phyloP scores from a whole-genome alignment of 108 stramenopile species.

The Cyclotella distinguenda region DNA sequence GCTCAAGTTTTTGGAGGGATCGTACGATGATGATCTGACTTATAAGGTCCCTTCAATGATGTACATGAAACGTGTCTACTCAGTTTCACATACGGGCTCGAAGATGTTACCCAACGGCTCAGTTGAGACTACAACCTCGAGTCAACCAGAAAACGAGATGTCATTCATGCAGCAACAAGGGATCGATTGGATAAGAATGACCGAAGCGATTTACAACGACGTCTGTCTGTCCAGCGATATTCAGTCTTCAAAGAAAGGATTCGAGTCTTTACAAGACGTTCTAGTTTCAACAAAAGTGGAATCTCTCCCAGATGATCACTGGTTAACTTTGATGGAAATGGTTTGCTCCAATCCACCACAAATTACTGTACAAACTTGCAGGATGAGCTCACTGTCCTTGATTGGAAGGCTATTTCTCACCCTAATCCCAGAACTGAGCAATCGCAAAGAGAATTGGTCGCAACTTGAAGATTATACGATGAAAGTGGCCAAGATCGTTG shows the following conservation, averaged over 20 bases:
- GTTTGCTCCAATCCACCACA: slow-evolving; percentile 59
- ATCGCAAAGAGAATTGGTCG: slow-evolving; percentile 57
- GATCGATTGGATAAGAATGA: slow-evolving; percentile 60
- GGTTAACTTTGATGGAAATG: slow-evolving; percentile 58
- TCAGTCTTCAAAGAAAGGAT: slow-evolving; percentile 56
- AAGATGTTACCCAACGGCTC: no score
- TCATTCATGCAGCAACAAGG: slow-evolving; percentile 55
- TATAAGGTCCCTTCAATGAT: slow-evolving; percentile 66
- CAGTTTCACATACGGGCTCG: background rate
- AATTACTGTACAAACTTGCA: slow-evolving; percentile 37
- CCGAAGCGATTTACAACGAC: slow-evolving; percentile 62
- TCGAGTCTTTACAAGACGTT: slow-evolving; percentile 64
- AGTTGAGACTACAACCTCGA: background rate
- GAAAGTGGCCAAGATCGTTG: slow-evolving; percentile 45
- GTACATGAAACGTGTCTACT: slow-evolving; percentile 73
- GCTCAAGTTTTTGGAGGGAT: slow-evolving; percentile 61
- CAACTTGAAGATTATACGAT: slow-evolving; percentile 66
- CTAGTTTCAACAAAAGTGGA: slow-evolving; percentile 56
- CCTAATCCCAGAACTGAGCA: slow-evolving; percentile 42
- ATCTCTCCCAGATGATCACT: slow-evolving; percentile 65
- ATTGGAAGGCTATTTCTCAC: slow-evolving; percentile 68
- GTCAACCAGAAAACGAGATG: background rate
- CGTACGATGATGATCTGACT: slow-evolving; percentile 60
- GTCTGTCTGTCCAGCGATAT: slow-evolving; percentile 55
- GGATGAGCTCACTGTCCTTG: slow-evolving; percentile 58